These are phyloP conservation scores for Neurospora sp. DNA, from an alignment of 495 filamentous ascomycete genomes.

Conservation along the genomic window DNA sequence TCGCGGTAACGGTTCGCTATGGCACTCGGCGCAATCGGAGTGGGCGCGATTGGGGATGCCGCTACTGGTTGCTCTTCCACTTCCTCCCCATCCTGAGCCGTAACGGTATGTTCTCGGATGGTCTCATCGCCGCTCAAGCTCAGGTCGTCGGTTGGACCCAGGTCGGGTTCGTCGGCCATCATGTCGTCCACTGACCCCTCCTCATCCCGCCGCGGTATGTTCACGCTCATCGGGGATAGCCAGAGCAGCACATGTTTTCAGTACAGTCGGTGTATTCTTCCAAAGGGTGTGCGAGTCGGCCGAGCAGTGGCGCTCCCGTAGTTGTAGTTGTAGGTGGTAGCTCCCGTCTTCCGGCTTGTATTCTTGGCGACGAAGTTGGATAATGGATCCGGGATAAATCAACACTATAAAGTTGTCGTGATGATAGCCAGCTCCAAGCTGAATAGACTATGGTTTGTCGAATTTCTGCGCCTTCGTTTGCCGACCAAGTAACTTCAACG, in stretches of 20 bases:
- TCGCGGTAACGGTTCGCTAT: slow-evolving; percentile 37
- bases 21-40: slow-evolving; percentile 19
- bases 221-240: slow-evolving; percentile 38
- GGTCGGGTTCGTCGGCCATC: slow-evolving; percentile 34
- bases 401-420: not conserved
- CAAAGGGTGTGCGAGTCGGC: not conserved
- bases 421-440: not conserved
- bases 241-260: slow-evolving; percentile 28
- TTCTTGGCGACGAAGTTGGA: not conserved
- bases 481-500: not conserved
- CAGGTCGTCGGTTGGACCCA: slow-evolving; percentile 18
- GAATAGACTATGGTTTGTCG: not conserved
- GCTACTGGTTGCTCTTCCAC: slow-evolving; percentile 24
- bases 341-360: not conserved
- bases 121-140: slow-evolving; percentile 32
- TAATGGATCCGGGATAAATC: not conserved
- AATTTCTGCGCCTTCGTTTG: not conserved
- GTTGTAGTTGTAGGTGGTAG: not conserved
- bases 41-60: slow-evolving; percentile 11
- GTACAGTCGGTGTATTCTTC: not conserved
- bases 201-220: slow-evolving; percentile 36
- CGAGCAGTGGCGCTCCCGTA: not conserved
- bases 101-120: slow-evolving; percentile 28
- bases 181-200: slow-evolving; percentile 25
- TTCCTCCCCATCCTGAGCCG: not conserved